Evolutionary conservation across 192 early-diverging fungal genomes (phyloP), one percentile per base, ranked within the genome.

Genomic region (Backusella tuberculispora): DNA sequence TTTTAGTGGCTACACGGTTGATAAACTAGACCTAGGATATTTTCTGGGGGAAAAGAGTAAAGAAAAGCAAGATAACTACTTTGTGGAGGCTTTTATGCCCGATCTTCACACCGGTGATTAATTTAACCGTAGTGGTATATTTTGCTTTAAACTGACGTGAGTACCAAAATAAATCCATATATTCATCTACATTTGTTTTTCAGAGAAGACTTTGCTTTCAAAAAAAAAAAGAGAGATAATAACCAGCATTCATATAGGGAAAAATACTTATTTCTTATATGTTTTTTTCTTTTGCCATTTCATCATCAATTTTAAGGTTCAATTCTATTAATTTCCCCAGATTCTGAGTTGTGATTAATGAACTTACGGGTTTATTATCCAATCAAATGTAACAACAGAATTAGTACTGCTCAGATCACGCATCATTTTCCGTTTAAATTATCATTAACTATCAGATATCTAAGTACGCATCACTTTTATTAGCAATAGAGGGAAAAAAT

Each of bases 41-140:
- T 60, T 24, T 60, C 7, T 56, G 9, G 19, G 10, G 21, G 13
- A 19, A 60, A 60, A 60, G 21, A 10, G 10, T 60, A 26, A 26
- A 60, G 29, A 34, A 53, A 60, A 56, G 24, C 19, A 50, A 50
- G 48, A 53, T 53, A 21, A 19, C 3, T 53, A 53, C 19, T 53
- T 34, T 24, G 50, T 53, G 50, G 19, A 53, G 21, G 50, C 19
- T 53, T 53, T 53, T 53, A 53, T 24, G 50, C 50, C 19, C 7
- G 50, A 21, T 60, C 53, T 60, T 60, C 53, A 60, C 53, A 60
- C 53, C 53, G 53, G 53, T 60, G 10, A 60, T 24, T 60, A 60
- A 26, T 60, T 60, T 24, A 60, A 26, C 53, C 53, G 53, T 19
- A 12, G 12, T 26, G 12, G 26, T 19, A 8, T 5, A 48, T 48